phyloP scores from a whole-genome alignment of 306 rosid species.

The Trifolium dubium region DNA sequence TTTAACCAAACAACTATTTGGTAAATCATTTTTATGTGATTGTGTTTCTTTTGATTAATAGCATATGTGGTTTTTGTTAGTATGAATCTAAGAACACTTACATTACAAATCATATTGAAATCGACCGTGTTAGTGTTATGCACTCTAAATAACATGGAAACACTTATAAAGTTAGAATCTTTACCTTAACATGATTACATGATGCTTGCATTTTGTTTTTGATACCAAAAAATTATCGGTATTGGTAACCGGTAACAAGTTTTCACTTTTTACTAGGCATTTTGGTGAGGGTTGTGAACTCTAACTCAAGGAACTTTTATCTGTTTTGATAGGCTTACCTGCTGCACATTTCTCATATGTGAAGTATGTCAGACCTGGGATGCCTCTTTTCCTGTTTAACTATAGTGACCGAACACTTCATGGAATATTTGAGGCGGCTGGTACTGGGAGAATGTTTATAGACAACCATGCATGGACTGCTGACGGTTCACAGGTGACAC shows the following conservation, averaged over 20 bases:
- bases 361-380: conserved; percentile 79
- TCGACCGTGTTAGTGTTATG: conserved; percentile 12
- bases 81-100: neutral
- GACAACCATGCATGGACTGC: conserved; percentile 86
- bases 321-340: conserved; percentile 72
- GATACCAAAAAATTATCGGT: neutral
- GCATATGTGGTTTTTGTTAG: conserved; percentile 4
- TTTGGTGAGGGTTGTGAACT: conserved; percentile 9
- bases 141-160: no score
- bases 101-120: conserved; percentile 22
- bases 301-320: conserved; percentile 41
- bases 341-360: conserved; percentile 73
- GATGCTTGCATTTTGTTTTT: conserved; percentile 3
- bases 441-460: conserved; percentile 67
- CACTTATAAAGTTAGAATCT: neutral
- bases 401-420: conserved; percentile 69
- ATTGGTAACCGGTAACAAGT: neutral
- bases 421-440: conserved; percentile 86
- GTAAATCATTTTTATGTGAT: conserved; percentile 51
- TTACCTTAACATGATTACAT: conserved; percentile 7
- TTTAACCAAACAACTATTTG: conserved; percentile 79
- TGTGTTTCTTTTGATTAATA: neutral
- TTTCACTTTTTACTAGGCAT: conserved; percentile 9
- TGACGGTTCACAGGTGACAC: conserved; percentile 70
- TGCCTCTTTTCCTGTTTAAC: conserved; percentile 94